Conservation (phyloP, 208 protist species). For the Crithidia mellificae region DNA sequence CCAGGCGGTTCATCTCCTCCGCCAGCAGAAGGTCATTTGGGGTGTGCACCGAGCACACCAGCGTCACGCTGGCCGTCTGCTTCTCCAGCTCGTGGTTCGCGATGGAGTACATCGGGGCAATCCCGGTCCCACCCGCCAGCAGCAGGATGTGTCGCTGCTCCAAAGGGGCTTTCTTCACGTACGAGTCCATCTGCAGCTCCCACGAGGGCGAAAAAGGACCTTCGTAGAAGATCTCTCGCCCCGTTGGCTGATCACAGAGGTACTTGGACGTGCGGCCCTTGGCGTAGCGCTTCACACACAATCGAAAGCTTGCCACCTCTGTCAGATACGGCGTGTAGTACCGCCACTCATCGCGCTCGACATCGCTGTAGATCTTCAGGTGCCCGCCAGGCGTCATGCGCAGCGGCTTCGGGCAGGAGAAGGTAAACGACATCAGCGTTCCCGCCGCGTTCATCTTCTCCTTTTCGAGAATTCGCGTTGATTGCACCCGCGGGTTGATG, state of each 20-base stretch:
- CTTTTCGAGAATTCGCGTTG: conserved; percentile 35
- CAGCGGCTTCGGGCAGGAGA: conserved; percentile 42
- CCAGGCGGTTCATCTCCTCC: conserved; percentile 45
- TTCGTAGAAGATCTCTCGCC: conserved; percentile 51
- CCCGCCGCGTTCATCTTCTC: conserved; percentile 22
- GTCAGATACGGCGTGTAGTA: conserved; percentile 62
- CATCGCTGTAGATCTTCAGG: conserved; percentile 49
- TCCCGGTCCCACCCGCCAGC: conserved; percentile 65
- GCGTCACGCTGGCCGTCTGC: conserved; percentile 48
- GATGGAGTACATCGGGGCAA: conserved; percentile 68
- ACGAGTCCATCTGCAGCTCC: conserved; percentile 40
- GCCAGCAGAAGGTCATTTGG: conserved; percentile 43
- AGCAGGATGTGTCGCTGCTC: conserved; percentile 54
- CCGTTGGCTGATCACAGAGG: conserved; percentile 44
- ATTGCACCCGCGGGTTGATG: conserved; percentile 7
- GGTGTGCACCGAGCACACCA: conserved; percentile 51
- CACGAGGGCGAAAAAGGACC: conserved; percentile 57
- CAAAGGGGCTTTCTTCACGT: conserved; percentile 22
- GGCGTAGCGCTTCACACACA: conserved; percentile 59
- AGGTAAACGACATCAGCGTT: conserved; percentile 44
- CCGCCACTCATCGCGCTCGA: conserved; percentile 22
- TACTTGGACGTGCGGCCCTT: conserved; percentile 44
- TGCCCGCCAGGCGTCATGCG: conserved; percentile 54
- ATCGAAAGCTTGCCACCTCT: conserved; percentile 49
- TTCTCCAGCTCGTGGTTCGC: conserved; percentile 39